A percentile compares a stretch with the other conserved stretches of the same genome.
Conservation (phyloP, 768 basidiomycete genomes). For the Agaricus blazei region DNA sequence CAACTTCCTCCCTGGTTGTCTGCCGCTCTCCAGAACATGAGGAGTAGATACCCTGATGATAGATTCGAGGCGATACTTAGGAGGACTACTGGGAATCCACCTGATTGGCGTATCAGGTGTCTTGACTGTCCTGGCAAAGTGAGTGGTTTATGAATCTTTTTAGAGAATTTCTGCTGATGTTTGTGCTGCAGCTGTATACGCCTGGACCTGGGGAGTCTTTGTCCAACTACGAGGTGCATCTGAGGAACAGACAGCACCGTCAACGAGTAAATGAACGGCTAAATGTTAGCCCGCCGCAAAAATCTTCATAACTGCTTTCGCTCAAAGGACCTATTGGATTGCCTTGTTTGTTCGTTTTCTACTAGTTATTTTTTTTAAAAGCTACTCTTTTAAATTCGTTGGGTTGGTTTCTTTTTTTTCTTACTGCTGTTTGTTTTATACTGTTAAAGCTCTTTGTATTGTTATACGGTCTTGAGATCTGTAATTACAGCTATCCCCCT, state of each 20-base stretch:
- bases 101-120: conserved; percentile 91
- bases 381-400: conserved; percentile 12
- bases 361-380: conserved; percentile 2
- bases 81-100: conserved; percentile 47
- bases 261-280: conserved; percentile 64
- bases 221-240: conserved; percentile 88
- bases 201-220: conserved; percentile 86
- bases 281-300: conserved; percentile 10
- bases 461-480: conserved; percentile 27
- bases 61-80: conserved; percentile 73
- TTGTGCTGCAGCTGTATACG: conserved; percentile 65
- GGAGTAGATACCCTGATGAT: conserved; percentile 73
- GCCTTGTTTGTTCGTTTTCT: conserved; percentile 9
- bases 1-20: conserved; percentile 69
- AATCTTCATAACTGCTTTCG: conserved; percentile 8
- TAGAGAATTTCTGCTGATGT: conserved; percentile 9
- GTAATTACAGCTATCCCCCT: conserved; percentile 17
- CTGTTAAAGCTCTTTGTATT: conserved; percentile 27
- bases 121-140: conserved; percentile 93
- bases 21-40: conserved; percentile 62
- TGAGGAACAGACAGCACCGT: conserved; percentile 81
- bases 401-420: conserved; percentile 12
- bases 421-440: conserved; percentile 11
- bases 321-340: conserved; percentile 2
- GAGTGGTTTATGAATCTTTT: conserved; percentile 13